Evolutionary conservation across 257 asterid genomes (phyloP), one percentile per base, ranked within the genome.

Genomic region (Phtheirospermum japonicum): DNA sequence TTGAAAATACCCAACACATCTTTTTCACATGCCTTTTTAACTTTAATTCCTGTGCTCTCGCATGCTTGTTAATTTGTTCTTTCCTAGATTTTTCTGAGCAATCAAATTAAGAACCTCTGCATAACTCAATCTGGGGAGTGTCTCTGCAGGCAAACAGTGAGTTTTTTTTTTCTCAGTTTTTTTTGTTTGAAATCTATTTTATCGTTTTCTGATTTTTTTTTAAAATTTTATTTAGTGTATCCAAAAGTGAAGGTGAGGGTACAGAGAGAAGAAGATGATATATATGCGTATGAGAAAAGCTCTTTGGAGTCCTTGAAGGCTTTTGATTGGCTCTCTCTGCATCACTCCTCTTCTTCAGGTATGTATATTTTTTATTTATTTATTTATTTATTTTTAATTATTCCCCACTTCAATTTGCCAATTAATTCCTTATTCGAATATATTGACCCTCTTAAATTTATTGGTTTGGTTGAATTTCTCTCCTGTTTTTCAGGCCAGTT

Each of bases 201-300:
- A 23, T 52, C 19, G 6, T 57, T 14, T 55, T 9, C 63, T 37
- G 20, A 23, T 59, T 50, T 1, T 33, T 34, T 45, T 51, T 33
- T 17, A 0, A 1, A 3, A 1, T 28, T 62, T 64, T 52, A 17
- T 28, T 46, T 68, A 87, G 95, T 83, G 95, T 90, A 90, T 75
- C 97, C 97, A 49, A 90, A 75, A 70, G 97, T 90, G 73, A 90
- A 82, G 82, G 97, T 87, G 84, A 85, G 79, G 62, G 75, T 37
- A 46, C 79, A 87, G 58, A 72, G 71, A 65, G 95, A 87, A 62
- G 87, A 80, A 40, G 95, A 73, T 58, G 96, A 83, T 73, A 83
- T 77, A 30, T 82, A 76, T 85, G 88, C 76, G 59, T 79, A 70
- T 68, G 96, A 82, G 75, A 77, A 70, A 69, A 77, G 53, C 71